A percentile compares a stretch with the other conserved stretches of the same genome.
phyloP scores from a whole-genome alignment of 2,329 filamentous ascomycete species.

The Exophiala dermatitidis region DNA sequence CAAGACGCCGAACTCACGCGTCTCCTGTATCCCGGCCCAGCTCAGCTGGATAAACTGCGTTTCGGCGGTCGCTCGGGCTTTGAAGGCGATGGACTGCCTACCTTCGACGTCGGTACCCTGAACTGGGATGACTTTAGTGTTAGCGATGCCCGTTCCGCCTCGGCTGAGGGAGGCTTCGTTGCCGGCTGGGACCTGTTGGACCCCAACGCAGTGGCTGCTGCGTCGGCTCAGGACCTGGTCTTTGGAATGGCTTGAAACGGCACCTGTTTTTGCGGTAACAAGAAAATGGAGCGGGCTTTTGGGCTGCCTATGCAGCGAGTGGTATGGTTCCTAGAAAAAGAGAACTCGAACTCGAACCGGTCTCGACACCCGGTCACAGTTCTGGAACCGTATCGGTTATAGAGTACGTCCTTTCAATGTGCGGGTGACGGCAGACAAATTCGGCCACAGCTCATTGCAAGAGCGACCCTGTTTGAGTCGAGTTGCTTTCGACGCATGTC shows the following conservation, averaged over 20 bases:
- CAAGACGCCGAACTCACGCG: slow-evolving; percentile 27
- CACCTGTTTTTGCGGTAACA: not conserved
- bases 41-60: slow-evolving; percentile 27
- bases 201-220: slow-evolving; percentile 10
- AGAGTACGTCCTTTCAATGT: no score
- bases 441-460: no score
- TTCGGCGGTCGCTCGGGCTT: slow-evolving; percentile 23
- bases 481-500: no score
- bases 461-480: no score
- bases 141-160: slow-evolving; percentile 21
- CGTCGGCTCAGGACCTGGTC: slow-evolving; percentile 16
- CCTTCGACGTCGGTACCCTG: slow-evolving; percentile 28
- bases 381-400: no score
- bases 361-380: no score
- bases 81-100: slow-evolving; percentile 35
- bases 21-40: slow-evolving; percentile 27
- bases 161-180: slow-evolving; percentile 18
- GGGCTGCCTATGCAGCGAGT: no score
- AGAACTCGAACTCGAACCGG: no score
- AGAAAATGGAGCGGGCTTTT: no score
- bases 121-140: slow-evolving; percentile 28
- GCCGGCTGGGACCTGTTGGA: slow-evolving; percentile 26
- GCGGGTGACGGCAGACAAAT: no score
- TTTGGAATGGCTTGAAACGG: slow-evolving; percentile 22
- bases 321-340: no score